Evolutionary conservation across 192 early-diverging fungal genomes (phyloP).

Genomic region (Borealophlyctis nickersoniae): DNA sequence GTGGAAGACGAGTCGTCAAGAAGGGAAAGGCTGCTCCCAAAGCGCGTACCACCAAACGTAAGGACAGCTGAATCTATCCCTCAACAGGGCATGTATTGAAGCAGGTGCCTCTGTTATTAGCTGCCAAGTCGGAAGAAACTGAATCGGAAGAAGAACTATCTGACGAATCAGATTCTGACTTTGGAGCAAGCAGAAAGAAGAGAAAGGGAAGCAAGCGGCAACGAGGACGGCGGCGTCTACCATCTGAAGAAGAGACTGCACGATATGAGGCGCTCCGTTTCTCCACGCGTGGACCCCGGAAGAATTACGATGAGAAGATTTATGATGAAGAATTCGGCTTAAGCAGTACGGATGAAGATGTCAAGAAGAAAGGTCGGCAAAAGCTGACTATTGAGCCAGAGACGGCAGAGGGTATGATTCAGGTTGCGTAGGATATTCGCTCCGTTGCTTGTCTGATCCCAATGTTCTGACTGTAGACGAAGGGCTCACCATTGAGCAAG

Average conservation of each 20-base stretch:
- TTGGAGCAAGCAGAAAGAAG: neutral
- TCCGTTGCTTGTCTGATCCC: too few relatives aligned
- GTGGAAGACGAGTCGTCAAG: too few relatives aligned
- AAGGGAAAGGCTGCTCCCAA: too few relatives aligned
- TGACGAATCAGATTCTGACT: neutral
- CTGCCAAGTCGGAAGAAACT: neutral
- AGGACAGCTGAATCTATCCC: too few relatives aligned
- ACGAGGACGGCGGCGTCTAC: neutral
- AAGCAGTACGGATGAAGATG: neutral
- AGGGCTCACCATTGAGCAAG: too few relatives aligned
- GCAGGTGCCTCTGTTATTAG: too few relatives aligned
- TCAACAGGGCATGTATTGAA: too few relatives aligned
- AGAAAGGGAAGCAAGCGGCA: neutral
- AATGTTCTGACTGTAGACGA: too few relatives aligned
- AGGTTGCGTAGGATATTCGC: too few relatives aligned
- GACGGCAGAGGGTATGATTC: too few relatives aligned
- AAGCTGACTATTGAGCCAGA: neutral
- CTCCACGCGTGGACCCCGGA: neutral
- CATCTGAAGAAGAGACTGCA: neutral
- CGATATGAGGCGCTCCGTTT: neutral
- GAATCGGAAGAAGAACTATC: neutral
- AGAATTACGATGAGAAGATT: too few relatives aligned
- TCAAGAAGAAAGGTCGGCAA: neutral
- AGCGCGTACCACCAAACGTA: too few relatives aligned
- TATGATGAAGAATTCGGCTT: neutral